Base-by-base conservation (phyloP, 768 basidiomycete species). In the Coprinopsis marcescibilis region DNA sequence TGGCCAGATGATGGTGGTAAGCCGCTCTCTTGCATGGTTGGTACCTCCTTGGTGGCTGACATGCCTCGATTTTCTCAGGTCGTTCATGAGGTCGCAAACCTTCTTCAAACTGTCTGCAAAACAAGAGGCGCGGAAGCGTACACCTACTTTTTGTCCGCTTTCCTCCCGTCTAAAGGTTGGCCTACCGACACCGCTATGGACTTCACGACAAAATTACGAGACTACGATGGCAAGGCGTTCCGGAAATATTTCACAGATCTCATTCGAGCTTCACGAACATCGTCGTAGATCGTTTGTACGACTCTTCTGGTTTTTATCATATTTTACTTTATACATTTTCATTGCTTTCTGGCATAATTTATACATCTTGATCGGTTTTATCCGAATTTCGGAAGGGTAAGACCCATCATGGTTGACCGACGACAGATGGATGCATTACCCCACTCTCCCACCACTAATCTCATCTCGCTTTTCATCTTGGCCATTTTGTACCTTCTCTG, bases 151-250 rank as follows among this genome's bases (percentile, higher is more conserved):
- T 65, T 83, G 11, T 72, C 70, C 43, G 78, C 82, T 23, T 91
- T 90, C 65, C 76, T 99, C 15, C 94, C 96, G 1, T 81, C 90
- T 7, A 82, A 95, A 66, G 80, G 83, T 52, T 93, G 92, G 78
- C 93, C 96, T 25, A 65, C 75, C 17, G 81, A 86, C 35, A 81
- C 76, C 21, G 84, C 88, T 3, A 52, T 82, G 35, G 86, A 93
- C 53, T 90, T 96, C 52, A 77, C 83, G 1, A 75, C 75, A 14
- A 89, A 89, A 60, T 63, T 92, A 55, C 76, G 81, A 49, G 81
- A 81, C 61, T 64, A 85, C 47, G 89, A 92, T 58, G 69, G 72
- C 54, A 90, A 85, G 61, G 68, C 63, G 27, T 92, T 92, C 68
- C 75, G 85, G 57, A 91, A 88, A 71, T 92, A 89, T 65, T 91